phyloP scores from a whole-genome alignment of 129 eudicot species.

The Pulicaria dysenterica region DNA sequence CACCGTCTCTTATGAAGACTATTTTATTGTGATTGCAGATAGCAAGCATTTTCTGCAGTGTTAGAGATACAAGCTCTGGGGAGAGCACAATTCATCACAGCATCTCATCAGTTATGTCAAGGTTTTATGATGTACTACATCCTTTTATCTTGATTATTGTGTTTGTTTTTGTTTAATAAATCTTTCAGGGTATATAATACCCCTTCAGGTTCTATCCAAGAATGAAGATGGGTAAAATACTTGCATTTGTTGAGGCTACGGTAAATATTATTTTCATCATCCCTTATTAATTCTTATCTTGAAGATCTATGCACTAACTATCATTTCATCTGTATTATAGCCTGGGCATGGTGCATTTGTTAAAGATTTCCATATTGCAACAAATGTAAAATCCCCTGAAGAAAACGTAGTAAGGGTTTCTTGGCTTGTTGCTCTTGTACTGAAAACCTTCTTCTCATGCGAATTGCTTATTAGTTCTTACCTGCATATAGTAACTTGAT shows the following conservation, averaged over 20 bases:
- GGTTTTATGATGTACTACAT: constrained; percentile 41
- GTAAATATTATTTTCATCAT: constrained; percentile 34
- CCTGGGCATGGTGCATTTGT: constrained; percentile 71
- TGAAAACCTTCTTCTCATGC: no score
- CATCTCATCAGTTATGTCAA: constrained; percentile 60
- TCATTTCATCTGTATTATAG: constrained; percentile 44
- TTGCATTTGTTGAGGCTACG: constrained; percentile 58
- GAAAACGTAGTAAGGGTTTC: constrained; percentile 61
- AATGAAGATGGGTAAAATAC: constrained; percentile 65
- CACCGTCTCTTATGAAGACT: background rate
- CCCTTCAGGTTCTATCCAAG: constrained; percentile 77
- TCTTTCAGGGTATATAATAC: background rate
- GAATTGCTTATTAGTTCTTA: background rate
- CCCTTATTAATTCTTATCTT: constrained; percentile 10
- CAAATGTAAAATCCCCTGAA: constrained; percentile 35
- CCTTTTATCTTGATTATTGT: background rate
- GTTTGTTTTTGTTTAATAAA: constrained; percentile 8
- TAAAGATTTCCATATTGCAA: constrained; percentile 66
- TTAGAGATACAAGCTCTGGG: constrained; percentile 44
- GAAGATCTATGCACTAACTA: constrained; percentile 14
- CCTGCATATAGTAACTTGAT: constrained; percentile 15
- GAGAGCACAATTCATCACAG: constrained; percentile 37
- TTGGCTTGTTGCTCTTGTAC: background rate
- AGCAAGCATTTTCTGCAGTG: constrained; percentile 50
- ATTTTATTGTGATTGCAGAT: constrained; percentile 42